phyloP scores from a whole-genome alignment of 306 rosid species.

The Betula pendula region DNA sequence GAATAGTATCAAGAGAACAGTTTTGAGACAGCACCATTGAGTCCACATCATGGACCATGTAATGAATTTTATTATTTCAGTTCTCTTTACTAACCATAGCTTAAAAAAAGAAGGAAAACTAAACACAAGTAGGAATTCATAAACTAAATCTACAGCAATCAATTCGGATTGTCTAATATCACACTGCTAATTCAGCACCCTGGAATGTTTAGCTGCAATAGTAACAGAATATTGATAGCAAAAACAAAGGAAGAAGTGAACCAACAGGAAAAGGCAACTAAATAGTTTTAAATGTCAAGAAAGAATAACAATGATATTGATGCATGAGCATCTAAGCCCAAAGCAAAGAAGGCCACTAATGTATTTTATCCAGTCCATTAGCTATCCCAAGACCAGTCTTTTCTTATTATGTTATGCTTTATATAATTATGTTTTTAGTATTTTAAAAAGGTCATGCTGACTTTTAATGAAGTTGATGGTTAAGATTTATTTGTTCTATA shows the following conservation, averaged over 20 bases:
- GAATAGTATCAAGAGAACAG: neutral
- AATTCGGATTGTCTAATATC: neutral
- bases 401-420: too few species aligned
- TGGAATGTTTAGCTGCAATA: neutral
- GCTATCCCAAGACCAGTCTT: too few species aligned
- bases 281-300: neutral
- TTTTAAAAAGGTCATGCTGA: too few species aligned
- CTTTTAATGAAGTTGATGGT: too few species aligned
- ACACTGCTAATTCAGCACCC: neutral
- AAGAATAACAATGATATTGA: neutral
- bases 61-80: neutral
- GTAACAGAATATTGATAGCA: neutral
- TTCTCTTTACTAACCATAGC: neutral
- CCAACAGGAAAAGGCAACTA: conserved; percentile 3
- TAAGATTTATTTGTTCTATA: too few species aligned
- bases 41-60: neutral
- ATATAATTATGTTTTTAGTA: too few species aligned
- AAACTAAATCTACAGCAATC: neutral
- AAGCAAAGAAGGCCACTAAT: too few species aligned
- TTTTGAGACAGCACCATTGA: neutral
- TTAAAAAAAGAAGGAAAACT: neutral
- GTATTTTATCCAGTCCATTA: too few species aligned
- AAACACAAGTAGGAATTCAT: neutral
- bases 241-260: neutral
- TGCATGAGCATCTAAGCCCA: too few species aligned